Base-by-base conservation (phyloP, 2,329 filamentous ascomycete species). In the Colletotrichum melonis region DNA sequence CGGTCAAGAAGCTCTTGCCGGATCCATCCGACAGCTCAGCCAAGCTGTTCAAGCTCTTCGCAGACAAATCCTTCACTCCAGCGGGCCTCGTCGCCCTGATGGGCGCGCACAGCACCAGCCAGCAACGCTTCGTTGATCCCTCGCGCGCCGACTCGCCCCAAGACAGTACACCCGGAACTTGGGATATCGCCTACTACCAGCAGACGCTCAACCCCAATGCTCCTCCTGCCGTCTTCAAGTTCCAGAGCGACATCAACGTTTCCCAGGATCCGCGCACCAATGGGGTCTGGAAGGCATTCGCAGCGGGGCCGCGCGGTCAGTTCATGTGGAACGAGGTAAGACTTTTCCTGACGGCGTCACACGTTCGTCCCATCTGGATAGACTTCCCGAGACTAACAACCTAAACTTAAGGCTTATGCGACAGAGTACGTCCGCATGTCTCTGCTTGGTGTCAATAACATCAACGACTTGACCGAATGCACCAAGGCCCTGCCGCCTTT, bases 381-480 rank as follows among this genome's bases (percentile, higher is more conserved):
- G 30, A 14, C 69, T 67, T 38, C 19, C 7, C 16, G 38, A 19
- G 62, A 38, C 62, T 71, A 26, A 67, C 24, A 49, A 35, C 19
- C n/a, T n/a, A 5, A 2, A 56, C 30, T 19, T 46, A 16, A 86
- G 84, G 87, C 86, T 57, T 90, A 88, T 67, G 84, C 88, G 2
- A 82, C 83, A 46, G 88, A 86, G 14, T 90, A 90, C 75, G 83
- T 89, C 57, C 86, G 88, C 26, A 81, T 91, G 49, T 88, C 85
- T 38, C 80, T 90, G 3, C 84, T 91, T 12, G 89, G 88, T 3
- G 88, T 90, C 16, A 84, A 87, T 76, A 89, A 89, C 76, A 87
- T 90, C 78, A 90, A 90, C 78, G 78, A 82, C 26, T 80, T 90
- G 56, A 87, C 84, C 19, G 88, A 90, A 75, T 90, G 88, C 83